Evolutionary conservation across 306 rosid species (phyloP).

Genomic region (Quercus variabilis): DNA sequence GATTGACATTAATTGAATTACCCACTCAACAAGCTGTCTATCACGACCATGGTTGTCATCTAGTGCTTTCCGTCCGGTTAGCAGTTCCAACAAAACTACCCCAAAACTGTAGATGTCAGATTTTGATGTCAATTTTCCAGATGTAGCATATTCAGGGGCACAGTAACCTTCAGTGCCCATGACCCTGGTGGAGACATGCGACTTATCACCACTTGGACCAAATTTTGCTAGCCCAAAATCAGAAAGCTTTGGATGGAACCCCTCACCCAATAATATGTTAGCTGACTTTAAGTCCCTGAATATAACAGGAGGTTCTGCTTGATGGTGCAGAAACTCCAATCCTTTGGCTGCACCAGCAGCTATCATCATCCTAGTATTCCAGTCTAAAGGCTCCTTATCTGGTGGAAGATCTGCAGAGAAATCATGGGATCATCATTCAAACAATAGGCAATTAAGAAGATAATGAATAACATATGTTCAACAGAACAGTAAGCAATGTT

Average conservation of each 20-base stretch:
- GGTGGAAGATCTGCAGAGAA: conserved; percentile 30
- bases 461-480: neutral
- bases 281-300: conserved; percentile 65
- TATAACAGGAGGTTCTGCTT: conserved; percentile 61
- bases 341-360: conserved; percentile 71
- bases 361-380: conserved; percentile 71
- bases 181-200: conserved; percentile 67
- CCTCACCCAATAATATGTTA: conserved; percentile 52
- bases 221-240: conserved; percentile 80
- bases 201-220: conserved; percentile 62
- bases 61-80: conserved; percentile 59
- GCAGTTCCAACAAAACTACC: conserved; percentile 59
- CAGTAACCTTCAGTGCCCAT: conserved; percentile 83
- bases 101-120: conserved; percentile 76
- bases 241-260: conserved; percentile 56
- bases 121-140: conserved; percentile 58
- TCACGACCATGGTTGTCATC: conserved; percentile 33
- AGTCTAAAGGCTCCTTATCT: conserved; percentile 42
- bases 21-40: conserved; percentile 51
- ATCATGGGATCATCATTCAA: conserved; percentile 4
- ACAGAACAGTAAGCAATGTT: neutral
- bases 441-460: neutral
- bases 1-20: conserved; percentile 17
- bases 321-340: conserved; percentile 57
- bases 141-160: conserved; percentile 69